A percentile compares a stretch with the other conserved stretches of the same genome.
phyloP scores from a whole-genome alignment of 2,329 filamentous ascomycete species.

The Sporothrix inflata region DNA sequence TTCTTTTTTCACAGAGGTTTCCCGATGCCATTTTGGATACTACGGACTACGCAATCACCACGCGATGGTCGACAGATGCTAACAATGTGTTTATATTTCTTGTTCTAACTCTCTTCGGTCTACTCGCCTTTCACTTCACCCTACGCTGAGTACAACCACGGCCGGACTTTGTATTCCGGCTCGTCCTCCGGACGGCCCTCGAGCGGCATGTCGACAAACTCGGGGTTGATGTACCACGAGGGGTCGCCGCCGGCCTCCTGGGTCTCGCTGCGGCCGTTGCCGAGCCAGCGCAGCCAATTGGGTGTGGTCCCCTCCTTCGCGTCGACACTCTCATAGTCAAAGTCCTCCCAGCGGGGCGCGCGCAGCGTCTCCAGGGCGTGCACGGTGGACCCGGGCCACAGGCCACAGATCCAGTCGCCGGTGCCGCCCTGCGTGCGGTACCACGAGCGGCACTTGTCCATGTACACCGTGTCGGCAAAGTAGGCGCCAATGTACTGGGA shows the following conservation, averaged over 20 bases:
- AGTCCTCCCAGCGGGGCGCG: slow-evolving; percentile 53
- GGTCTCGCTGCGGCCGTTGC: slow-evolving; percentile 48
- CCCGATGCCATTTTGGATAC: not conserved
- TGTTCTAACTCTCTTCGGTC: not conserved
- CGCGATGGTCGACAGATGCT: no score
- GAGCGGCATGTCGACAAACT: slow-evolving; percentile 44
- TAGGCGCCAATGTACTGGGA: slow-evolving; percentile 51
- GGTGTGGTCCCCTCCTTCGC: not conserved
- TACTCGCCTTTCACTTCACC: not conserved
- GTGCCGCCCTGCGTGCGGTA: slow-evolving; percentile 52
- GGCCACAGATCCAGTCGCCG: slow-evolving; percentile 46
- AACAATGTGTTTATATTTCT: not conserved
- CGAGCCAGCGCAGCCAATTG: slow-evolving; percentile 47
- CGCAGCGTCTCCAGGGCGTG: slow-evolving; percentile 49
- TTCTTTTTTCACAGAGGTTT: slow-evolving; percentile 1
- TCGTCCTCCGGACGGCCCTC: slow-evolving; percentile 45
- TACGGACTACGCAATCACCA: no score
- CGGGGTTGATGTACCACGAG: slow-evolving; percentile 47
- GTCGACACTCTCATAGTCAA: slow-evolving; percentile 44
- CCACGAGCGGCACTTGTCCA: slow-evolving; percentile 56
- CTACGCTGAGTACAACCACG: slow-evolving; percentile 41
- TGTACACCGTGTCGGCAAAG: slow-evolving; percentile 49
- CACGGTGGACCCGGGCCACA: slow-evolving; percentile 52
- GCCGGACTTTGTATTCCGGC: slow-evolving; percentile 41
- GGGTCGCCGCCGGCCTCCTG: slow-evolving; percentile 43